These are phyloP conservation scores for Haplosporangium gracile DNA, from an alignment of 192 early-diverging fungal genomes.

Conservation along the genomic window DNA sequence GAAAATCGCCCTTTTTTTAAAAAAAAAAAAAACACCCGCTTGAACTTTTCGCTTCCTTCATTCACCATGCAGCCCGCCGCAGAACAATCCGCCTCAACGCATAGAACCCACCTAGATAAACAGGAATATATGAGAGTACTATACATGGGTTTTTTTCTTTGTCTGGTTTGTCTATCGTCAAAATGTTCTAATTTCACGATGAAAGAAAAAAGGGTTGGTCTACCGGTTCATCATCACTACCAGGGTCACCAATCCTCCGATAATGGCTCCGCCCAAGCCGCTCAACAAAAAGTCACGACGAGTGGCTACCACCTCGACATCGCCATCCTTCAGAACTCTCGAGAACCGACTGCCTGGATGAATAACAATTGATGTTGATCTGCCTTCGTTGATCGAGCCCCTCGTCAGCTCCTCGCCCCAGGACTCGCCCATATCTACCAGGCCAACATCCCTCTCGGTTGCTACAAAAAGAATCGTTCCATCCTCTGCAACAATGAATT, in stretches of 20 bases:
- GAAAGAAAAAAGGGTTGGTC: background rate
- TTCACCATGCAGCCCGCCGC: background rate
- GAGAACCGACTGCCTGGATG: conserved; percentile 13
- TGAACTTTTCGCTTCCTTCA: background rate
- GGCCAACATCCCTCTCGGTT: background rate
- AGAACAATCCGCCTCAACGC: background rate
- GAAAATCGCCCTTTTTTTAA: background rate
- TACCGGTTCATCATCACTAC: conserved; percentile 46
- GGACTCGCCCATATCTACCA: conserved; percentile 19
- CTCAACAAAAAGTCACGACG: conserved; percentile 45
- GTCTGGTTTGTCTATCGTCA: conserved; percentile 18
- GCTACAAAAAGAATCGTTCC: conserved; percentile 22
- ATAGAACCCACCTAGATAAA: background rate
- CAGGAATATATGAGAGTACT: background rate
- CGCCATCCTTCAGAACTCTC: conserved; percentile 30
- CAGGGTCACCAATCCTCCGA: conserved; percentile 40
- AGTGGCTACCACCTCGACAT: conserved; percentile 27
- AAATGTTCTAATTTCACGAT: background rate
- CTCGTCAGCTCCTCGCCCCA: conserved; percentile 26
- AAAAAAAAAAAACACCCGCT: background rate
- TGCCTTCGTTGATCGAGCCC: background rate
- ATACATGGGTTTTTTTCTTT: background rate
- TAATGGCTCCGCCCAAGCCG: conserved; percentile 37
- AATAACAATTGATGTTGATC: background rate
- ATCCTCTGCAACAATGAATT: conserved; percentile 24